Evolutionary conservation across 106 monocot species (phyloP).

Genomic region (Dendrobium huoshanense): DNA sequence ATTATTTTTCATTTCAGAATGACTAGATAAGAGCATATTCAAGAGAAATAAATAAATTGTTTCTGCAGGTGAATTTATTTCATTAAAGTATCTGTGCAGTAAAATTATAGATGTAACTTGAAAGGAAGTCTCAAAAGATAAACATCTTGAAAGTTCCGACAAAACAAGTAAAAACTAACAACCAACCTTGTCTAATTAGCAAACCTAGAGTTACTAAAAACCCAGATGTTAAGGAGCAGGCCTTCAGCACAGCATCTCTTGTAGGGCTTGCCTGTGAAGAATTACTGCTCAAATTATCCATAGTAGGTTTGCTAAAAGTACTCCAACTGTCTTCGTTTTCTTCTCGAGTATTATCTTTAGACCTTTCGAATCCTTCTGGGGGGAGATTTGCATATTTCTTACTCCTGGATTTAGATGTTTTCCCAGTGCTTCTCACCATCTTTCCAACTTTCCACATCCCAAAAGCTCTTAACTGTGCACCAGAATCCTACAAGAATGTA

Average conservation of each 20-base stretch:
- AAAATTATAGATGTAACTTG: neutral
- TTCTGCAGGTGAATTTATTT: no score
- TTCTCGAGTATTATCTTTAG: slow-evolving; percentile 1
- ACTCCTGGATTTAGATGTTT: slow-evolving; percentile 8
- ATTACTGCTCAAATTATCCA: slow-evolving; percentile 6
- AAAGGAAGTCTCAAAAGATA: neutral
- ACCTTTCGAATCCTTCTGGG: slow-evolving; percentile 4
- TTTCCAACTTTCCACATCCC: slow-evolving; percentile 36
- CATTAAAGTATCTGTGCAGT: no score
- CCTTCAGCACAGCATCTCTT: slow-evolving; percentile 68
- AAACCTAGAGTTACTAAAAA: slow-evolving; percentile 44
- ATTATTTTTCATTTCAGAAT: no score
- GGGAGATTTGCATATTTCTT: slow-evolving; percentile 12
- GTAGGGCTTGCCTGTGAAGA: slow-evolving; percentile 20
- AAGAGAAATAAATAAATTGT: no score
- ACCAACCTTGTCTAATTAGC: slow-evolving; percentile 53
- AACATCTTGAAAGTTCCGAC: no score
- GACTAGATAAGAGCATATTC: neutral
- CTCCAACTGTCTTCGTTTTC: slow-evolving; percentile 8
- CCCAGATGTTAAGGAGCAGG: slow-evolving; percentile 62
- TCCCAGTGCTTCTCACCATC: slow-evolving; percentile 21
- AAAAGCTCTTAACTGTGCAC: slow-evolving; percentile 25
- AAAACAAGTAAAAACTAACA: neutral
- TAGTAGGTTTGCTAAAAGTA: slow-evolving; percentile 1
- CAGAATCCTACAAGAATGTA: slow-evolving; percentile 26